Percentiles rank a stretch among this genome's conserved stretches.
These are phyloP conservation scores for Citrus maxima DNA, from an alignment of 345 rosid species.

Conservation along the genomic window DNA sequence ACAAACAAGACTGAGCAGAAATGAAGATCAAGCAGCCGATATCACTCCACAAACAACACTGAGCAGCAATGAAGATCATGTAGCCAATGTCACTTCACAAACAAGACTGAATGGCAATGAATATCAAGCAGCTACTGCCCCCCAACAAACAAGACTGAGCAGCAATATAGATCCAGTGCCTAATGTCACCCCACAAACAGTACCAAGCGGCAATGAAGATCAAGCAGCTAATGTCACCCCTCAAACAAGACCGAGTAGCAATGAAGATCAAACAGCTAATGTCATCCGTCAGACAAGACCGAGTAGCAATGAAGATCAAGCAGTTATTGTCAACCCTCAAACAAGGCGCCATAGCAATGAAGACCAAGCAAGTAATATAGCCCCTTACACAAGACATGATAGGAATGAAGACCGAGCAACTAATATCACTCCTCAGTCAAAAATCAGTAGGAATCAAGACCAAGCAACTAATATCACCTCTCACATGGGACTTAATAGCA, in stretches of 20 bases:
- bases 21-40: slow-evolving; percentile 15
- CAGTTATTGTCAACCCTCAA: too few relatives aligned
- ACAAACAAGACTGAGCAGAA: slow-evolving; percentile 13
- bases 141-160: background rate
- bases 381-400: too few relatives aligned
- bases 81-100: background rate
- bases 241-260: slow-evolving; percentile 10
- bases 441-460: too few relatives aligned
- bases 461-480: too few relatives aligned
- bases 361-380: too few relatives aligned
- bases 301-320: too few relatives aligned
- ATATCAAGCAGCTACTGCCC: background rate
- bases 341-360: background rate
- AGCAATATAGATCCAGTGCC: slow-evolving; percentile 1
- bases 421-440: too few relatives aligned
- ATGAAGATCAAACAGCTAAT: too few relatives aligned
- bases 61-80: background rate
- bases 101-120: background rate
- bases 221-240: slow-evolving; percentile 25
- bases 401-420: too few relatives aligned
- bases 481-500: too few relatives aligned
- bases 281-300: too few relatives aligned
- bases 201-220: slow-evolving; percentile 27
- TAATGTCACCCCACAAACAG: background rate
- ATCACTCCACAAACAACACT: background rate